Base-by-base conservation (phyloP, 176 grass and related monocot genomes). In the Cenchrus fungigraminus region DNA sequence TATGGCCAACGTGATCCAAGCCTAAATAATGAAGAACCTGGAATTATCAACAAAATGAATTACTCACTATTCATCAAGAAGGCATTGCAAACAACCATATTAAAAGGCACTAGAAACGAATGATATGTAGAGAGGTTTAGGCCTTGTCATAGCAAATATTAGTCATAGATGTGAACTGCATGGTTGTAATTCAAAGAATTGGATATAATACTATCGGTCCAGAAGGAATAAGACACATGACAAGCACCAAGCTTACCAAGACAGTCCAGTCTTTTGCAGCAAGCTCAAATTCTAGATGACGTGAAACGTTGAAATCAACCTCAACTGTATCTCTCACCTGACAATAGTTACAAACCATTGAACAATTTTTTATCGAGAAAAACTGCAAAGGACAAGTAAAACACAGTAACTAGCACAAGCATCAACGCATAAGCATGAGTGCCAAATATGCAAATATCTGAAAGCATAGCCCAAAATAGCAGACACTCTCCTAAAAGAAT, bases 301-400 rank as follows among this genome's bases (percentile, higher is more conserved):
- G 88, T 69, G 96, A 92, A 86, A 98, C 88, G 68, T 95, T 98
- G 29, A 87, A 89, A 94, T 98, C 96, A 86, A 95, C 96, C 84
- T 92, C 85, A 90, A 98, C 84, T 9, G 96, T 98, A 82, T 98
- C 96, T 86, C 92, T 98, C n/a, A 98, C 96, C 96, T 98, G 71
- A 73, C 46, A 80, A 77, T 76, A 87, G 43, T 68, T 67, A 61
- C 28, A 83, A 60, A 87, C 42, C 40, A 78, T 19, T 71, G 34
- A 56, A 82, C 5, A 0, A 65, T 11, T 0, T 40, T 81, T 14
- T 64, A 78, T 11, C 22, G 10, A 59, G 59, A 78, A 65, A 55
- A 62, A 9, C 57, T 0, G 11, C 37, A 84, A 40, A 73, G 25
- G 71, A 13, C 73, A 83, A 37, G 1, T 4, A 79, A 84, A 86